phyloP scores from a whole-genome alignment of 768 basidiomycete species.

The Psilocybe cyanescens region DNA sequence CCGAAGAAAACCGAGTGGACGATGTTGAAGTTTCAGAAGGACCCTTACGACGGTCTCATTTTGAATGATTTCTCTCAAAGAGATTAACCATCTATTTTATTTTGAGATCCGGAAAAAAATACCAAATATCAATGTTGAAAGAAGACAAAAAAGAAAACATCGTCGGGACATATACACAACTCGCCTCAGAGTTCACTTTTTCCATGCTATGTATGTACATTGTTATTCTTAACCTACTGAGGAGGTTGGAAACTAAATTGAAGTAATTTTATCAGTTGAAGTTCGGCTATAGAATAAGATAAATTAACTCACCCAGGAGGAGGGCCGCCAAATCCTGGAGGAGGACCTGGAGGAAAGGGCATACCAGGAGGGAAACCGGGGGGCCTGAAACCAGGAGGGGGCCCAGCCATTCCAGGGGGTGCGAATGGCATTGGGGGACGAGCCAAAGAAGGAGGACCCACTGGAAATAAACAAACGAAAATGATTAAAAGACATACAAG shows the following conservation, averaged over 20 bases:
- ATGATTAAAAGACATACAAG: slow-evolving; percentile 3
- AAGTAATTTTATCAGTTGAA: slow-evolving; percentile 13
- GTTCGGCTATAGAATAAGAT: not conserved
- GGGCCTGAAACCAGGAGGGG: slow-evolving; percentile 85
- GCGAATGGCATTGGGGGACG: slow-evolving; percentile 72
- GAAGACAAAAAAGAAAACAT: not conserved
- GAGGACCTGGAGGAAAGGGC: slow-evolving; percentile 66
- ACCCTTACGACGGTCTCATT: not conserved
- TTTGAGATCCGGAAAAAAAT: not conserved
- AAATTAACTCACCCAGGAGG: slow-evolving; percentile 73
- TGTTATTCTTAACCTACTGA: slow-evolving; percentile 24
- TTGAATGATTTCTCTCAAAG: not conserved
- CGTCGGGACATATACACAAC: not conserved
- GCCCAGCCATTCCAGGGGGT: slow-evolving; percentile 83
- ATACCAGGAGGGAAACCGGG: slow-evolving; percentile 84
- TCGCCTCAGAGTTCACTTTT: not conserved
- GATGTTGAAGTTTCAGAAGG: not conserved
- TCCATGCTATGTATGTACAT: slow-evolving; percentile 2
- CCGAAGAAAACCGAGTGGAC: not conserved
- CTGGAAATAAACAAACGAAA: slow-evolving; percentile 36
- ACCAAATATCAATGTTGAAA: not conserved
- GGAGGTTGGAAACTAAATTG: slow-evolving; percentile 54
- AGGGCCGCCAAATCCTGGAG: slow-evolving; percentile 80
- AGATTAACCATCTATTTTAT: slow-evolving; percentile 4
- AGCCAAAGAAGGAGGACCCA: slow-evolving; percentile 61